These are phyloP conservation scores for Oryza longistaminata DNA, from an alignment of 176 grass and related monocot species.

Conservation along the genomic window DNA sequence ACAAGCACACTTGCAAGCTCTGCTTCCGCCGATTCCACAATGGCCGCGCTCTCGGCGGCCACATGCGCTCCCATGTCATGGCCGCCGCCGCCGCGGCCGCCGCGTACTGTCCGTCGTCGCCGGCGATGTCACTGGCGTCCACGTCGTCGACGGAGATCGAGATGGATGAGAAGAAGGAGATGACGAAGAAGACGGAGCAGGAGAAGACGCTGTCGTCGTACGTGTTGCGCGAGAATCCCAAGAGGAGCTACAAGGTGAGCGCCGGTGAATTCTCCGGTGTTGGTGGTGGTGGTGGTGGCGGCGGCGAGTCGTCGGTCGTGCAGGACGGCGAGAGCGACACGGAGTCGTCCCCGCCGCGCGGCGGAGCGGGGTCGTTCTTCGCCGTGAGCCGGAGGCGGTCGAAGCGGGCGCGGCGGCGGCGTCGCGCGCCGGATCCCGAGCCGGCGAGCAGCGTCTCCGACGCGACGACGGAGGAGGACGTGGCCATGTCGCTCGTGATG, in stretches of 20 bases:
- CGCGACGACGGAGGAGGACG: constrained; percentile 68
- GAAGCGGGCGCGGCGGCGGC: constrained; percentile 41
- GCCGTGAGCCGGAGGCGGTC: constrained; percentile 58
- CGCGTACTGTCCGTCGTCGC: background rate
- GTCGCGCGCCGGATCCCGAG: constrained; percentile 29
- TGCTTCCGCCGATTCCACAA: constrained; percentile 90
- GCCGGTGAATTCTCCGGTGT: constrained; percentile 43
- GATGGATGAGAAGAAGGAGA: constrained; percentile 13
- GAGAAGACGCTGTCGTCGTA: background rate
- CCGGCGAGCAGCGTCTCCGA: constrained; percentile 74
- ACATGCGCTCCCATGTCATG: constrained; percentile 97
- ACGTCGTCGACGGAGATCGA: constrained; percentile 48
- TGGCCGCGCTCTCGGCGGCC: constrained; percentile 82
- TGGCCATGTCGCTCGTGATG: constrained; percentile 80
- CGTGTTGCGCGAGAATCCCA: constrained; percentile 56
- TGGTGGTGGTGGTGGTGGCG: background rate
- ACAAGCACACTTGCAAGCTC: constrained; percentile 83
- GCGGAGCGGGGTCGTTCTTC: constrained; percentile 27
- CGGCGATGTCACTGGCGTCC: constrained; percentile 33
- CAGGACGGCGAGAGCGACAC: constrained; percentile 81
- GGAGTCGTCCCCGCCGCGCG: constrained; percentile 59
- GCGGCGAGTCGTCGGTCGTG: constrained; percentile 50
- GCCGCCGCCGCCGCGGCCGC: constrained; percentile 20
- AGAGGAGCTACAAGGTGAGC: constrained; percentile 47
- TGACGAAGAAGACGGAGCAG: background rate